Evolutionary conservation across 805 yeast genomes (phyloP), one percentile per base, ranked within the genome.

Genomic region (Scheffersomyces stipitis): DNA sequence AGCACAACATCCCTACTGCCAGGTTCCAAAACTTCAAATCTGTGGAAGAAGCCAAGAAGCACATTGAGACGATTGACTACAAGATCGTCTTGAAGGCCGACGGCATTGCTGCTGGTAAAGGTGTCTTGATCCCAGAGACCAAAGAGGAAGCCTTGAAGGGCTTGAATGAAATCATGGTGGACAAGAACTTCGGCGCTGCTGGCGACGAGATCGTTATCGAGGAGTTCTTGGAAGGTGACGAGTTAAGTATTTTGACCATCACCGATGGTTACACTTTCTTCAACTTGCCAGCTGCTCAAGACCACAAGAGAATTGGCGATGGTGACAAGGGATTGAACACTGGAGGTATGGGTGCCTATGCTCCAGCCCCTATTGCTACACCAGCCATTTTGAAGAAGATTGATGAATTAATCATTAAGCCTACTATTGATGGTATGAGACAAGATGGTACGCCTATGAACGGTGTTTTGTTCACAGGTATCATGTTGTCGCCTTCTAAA

Each of bases 261-360:
- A 78, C 88, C 52, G 99, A 93, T 59, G 99, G 99, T 39, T 91
- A 93, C 71, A 79, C 95, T 8, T 83, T 81, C 55, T 78, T 81
- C 59, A 90, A 87, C 59, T 76, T 93, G 41, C 99, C 99, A 29
- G 86, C 98, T 30, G 96, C 98, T 18, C 99, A 93, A 69, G 99
- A 93, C 60, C 99, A 93, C 69, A 93, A 93, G 71, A 82, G 99
- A 62, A 76, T 85, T 49, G 95, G 95, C 38, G 87, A 95, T 54
- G 90, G 90, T 42, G 99, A 93, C 62, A 71, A 80, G 27, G 99
- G 99, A 17, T 75, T 91, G 45, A 93, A 93, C 69, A 93, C 99
- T 26, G 99, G 99, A 50, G 99, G 99, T 46, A 93, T 93, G 99
- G 99, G 99, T 46, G 96, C 98, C 5, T 93, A 93, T 57, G 93